These are phyloP conservation scores for Penicillium verhagenii DNA, from an alignment of 495 filamentous ascomycete genomes.

Conservation along the genomic window DNA sequence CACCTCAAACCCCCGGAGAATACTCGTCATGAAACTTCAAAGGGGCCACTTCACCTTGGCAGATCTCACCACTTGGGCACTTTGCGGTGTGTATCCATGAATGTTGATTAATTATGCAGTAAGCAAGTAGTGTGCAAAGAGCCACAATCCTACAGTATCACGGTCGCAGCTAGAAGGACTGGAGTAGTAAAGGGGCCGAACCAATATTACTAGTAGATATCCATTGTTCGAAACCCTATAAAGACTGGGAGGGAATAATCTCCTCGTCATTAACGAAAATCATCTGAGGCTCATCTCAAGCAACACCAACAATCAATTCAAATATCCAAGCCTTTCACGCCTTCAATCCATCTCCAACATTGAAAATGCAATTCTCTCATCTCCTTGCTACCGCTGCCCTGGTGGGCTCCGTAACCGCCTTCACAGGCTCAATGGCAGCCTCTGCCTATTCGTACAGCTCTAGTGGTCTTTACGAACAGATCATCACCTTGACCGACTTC, in stretches of 20 bases:
- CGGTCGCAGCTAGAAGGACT: too few species aligned
- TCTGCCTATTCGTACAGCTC: not conserved
- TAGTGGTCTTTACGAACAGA: slow-evolving; percentile 6
- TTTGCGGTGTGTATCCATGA: not conserved
- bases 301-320: not conserved
- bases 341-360: not conserved
- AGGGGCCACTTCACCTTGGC: not conserved
- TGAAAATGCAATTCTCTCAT: not conserved
- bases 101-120: not conserved
- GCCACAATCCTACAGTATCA: not conserved
- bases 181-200: too few species aligned
- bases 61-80: not conserved
- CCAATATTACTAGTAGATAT: too few species aligned
- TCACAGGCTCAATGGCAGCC: slow-evolving; percentile 9
- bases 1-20: not conserved
- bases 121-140: not conserved
- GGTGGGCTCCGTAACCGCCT: slow-evolving; percentile 5
- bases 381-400: not conserved
- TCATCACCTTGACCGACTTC: slow-evolving; percentile 9
- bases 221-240: not conserved
- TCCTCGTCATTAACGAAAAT: not conserved
- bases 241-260: not conserved
- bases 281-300: not conserved
- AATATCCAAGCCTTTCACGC: not conserved
- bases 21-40: not conserved